phyloP scores from a whole-genome alignment of 140 eudicot species.

The Anethum foeniculum region DNA sequence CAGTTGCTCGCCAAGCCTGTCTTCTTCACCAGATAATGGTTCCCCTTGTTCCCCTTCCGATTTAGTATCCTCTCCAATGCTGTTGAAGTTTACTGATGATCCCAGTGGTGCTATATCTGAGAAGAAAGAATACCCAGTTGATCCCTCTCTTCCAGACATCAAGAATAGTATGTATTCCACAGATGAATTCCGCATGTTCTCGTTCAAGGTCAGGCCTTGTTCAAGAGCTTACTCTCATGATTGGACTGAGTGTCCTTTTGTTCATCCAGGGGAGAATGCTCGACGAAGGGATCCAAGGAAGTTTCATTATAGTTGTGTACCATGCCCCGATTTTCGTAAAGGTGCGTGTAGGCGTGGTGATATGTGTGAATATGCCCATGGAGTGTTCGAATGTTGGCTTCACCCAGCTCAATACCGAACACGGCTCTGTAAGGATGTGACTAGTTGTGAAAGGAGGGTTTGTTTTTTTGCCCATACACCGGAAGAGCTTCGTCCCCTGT shows the following conservation, averaged over 20 bases:
- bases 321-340: constrained; percentile 87
- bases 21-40: constrained; percentile 61
- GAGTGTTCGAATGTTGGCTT: constrained; percentile 93
- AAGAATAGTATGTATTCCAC: constrained; percentile 83
- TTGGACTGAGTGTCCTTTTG: constrained; percentile 98
- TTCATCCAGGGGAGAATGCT: constrained; percentile 94
- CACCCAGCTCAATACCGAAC: constrained; percentile 96
- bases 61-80: constrained; percentile 46
- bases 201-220: constrained; percentile 88
- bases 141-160: constrained; percentile 84
- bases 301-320: constrained; percentile 91
- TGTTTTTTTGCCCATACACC: constrained; percentile 84
- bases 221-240: constrained; percentile 95
- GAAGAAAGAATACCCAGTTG: constrained; percentile 81
- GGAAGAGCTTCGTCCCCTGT: constrained; percentile 85
- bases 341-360: constrained; percentile 93
- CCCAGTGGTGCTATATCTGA: constrained; percentile 34
- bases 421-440: constrained; percentile 80
- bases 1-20: constrained; percentile 42
- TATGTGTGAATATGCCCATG: constrained; percentile 96
- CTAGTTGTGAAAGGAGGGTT: constrained; percentile 70
- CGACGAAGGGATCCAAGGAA: constrained; percentile 87
- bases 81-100: constrained; percentile 35
- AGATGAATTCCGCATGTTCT: constrained; percentile 92
- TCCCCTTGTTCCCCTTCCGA: constrained; percentile 62